Evolutionary conservation across 352 stramenopile species (phyloP).

Genomic region (Pythium dissimile): DNA sequence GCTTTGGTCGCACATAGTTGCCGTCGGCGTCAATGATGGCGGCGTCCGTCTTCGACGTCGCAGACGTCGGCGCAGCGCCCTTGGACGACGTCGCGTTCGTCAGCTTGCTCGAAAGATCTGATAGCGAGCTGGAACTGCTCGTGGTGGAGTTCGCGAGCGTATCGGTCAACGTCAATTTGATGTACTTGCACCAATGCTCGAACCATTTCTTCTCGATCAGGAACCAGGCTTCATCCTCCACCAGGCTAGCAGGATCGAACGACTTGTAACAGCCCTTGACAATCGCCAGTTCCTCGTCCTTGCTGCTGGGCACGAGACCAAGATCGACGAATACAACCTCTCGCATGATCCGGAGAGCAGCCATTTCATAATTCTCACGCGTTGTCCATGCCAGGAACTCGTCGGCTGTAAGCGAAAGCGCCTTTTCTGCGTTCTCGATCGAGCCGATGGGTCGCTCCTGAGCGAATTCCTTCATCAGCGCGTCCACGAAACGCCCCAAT

Average conservation of each 20-base stretch:
- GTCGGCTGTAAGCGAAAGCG: constrained; percentile 50
- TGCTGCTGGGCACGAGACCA: constrained; percentile 61
- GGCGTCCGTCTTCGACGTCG: constrained; percentile 25
- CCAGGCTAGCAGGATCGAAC: constrained; percentile 61
- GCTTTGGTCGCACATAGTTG: constrained; percentile 78
- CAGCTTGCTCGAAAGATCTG: constrained; percentile 19
- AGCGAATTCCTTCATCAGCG: constrained; percentile 51
- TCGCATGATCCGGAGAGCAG: constrained; percentile 75
- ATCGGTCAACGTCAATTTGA: constrained; percentile 35
- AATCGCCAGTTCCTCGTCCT: constrained; percentile 77
- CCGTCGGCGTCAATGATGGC: constrained; percentile 77
- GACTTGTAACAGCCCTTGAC: constrained; percentile 69
- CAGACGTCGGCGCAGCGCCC: neutral
- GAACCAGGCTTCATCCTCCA: constrained; percentile 86
- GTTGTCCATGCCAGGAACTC: constrained; percentile 67
- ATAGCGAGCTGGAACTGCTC: constrained; percentile 19
- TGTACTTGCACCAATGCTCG: constrained; percentile 83
- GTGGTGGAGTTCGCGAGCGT: constrained; percentile 11
- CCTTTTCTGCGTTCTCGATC: constrained; percentile 23
- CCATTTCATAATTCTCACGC: constrained; percentile 77
- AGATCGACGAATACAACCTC: constrained; percentile 84
- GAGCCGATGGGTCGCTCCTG: constrained; percentile 21
- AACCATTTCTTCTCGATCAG: constrained; percentile 83
- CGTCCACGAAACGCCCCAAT: constrained; percentile 75
- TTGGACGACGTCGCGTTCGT: constrained; percentile 3